These are phyloP conservation scores for Pseudozyma tsukubaensis DNA, from an alignment of 1,284 basidiomycete species.

Conservation along the genomic window DNA sequence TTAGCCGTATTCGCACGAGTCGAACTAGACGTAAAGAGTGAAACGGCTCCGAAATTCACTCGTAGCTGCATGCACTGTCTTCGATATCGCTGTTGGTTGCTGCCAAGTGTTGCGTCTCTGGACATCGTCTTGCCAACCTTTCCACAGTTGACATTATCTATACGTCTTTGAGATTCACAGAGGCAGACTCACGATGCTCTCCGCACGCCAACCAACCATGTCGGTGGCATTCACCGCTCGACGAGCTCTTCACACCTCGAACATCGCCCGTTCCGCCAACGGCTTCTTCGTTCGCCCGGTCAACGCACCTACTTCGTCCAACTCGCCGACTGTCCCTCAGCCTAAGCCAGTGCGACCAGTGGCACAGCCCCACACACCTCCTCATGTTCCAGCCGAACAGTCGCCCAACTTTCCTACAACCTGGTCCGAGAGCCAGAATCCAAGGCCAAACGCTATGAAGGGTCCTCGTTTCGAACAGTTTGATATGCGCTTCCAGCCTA, in stretches of 20 bases:
- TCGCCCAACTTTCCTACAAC: constrained; percentile 60
- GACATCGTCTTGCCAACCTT: too few relatives aligned
- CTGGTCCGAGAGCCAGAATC: constrained; percentile 59
- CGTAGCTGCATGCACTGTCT: neutral
- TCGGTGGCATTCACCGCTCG: constrained; percentile 11
- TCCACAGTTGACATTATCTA: too few relatives aligned
- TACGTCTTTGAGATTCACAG: neutral
- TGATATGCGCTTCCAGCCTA: constrained; percentile 84
- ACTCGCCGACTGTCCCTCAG: constrained; percentile 42
- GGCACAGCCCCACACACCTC: constrained; percentile 58
- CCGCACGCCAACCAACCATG: constrained; percentile 13
- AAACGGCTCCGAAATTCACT: neutral
- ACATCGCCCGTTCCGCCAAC: constrained; percentile 8
- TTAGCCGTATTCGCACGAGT: constrained; percentile 7
- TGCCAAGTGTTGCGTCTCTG: neutral
- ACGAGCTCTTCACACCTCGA: constrained; percentile 25
- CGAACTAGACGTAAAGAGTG: too few relatives aligned
- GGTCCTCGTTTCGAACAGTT: constrained; percentile 93
- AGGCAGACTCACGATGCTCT: constrained; percentile 13
- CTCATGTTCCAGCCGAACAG: constrained; percentile 51
- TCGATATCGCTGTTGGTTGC: neutral
- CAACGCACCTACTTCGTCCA: constrained; percentile 53
- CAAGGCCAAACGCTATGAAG: constrained; percentile 74
- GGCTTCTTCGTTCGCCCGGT: constrained; percentile 53
- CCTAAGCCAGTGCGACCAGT: constrained; percentile 46